Evolutionary conservation across 129 eudicot genomes (phyloP).

Genomic region (Centaurea solstitialis): DNA sequence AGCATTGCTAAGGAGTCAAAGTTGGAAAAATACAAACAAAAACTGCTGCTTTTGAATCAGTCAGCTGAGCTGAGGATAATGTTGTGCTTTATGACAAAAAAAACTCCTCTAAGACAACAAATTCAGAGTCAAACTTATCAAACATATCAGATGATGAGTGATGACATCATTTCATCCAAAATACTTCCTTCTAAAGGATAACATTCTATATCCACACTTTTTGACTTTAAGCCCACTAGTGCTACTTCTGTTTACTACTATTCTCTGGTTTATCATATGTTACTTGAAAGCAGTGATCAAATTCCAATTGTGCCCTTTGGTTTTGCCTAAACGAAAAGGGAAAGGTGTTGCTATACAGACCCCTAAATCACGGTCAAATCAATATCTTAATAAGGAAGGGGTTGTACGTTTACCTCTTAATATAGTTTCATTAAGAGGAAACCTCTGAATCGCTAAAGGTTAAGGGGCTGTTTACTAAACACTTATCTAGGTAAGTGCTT

Average conservation of each 20-base stretch:
- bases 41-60: conserved; percentile 32
- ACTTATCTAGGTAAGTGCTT: too few species aligned
- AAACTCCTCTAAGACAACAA: conserved; percentile 13
- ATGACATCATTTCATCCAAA: conserved; percentile 2
- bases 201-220: conserved; percentile 17
- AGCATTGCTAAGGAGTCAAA: conserved; percentile 26
- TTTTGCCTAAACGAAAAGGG: too few species aligned
- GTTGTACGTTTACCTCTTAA: too few species aligned
- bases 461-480: too few species aligned
- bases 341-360: too few species aligned
- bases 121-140: conserved; percentile 17
- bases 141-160: not conserved
- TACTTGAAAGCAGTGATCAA: not conserved
- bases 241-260: not conserved
- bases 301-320: not conserved
- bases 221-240: conserved; percentile 8
- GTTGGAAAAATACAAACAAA: conserved; percentile 29
- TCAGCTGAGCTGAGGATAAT: conserved; percentile 18
- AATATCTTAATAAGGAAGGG: too few species aligned
- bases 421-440: too few species aligned
- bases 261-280: not conserved
- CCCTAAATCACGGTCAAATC: too few species aligned
- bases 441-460: too few species aligned
- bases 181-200: not conserved
- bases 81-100: conserved; percentile 24